phyloP scores from a whole-genome alignment of 352 stramenopile genomes.

The Phytophthora tubulina region DNA sequence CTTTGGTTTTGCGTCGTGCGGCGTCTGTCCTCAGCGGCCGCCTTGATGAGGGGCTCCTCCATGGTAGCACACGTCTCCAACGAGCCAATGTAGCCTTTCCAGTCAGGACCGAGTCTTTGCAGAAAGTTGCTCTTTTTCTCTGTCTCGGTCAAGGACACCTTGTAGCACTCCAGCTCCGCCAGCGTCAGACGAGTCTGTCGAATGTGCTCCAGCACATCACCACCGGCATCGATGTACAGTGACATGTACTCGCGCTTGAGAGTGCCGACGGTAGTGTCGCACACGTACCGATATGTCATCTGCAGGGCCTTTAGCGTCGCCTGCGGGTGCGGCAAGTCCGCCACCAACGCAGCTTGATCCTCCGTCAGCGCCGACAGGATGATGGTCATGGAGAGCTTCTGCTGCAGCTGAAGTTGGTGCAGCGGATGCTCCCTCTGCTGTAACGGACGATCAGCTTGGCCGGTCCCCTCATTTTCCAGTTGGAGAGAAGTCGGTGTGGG shows the following conservation, averaged over 20 bases:
- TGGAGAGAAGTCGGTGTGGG: neutral
- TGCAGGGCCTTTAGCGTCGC: neutral
- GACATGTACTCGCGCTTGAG: slow-evolving; percentile 4
- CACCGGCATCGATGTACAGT: neutral
- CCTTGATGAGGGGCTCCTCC: slow-evolving; percentile 17
- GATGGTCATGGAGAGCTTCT: neutral
- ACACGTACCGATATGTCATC: slow-evolving; percentile 2
- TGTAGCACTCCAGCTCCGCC: slow-evolving; percentile 16
- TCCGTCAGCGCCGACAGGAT: neutral
- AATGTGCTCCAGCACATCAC: neutral
- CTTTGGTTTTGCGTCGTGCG: slow-evolving; percentile 3
- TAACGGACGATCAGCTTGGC: slow-evolving; percentile 1
- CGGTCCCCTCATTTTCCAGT: too few relatives aligned
- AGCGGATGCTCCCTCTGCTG: neutral
- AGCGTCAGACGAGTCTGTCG: slow-evolving; percentile 14
- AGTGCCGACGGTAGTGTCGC: neutral
- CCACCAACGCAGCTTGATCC: neutral
- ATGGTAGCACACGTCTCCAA: slow-evolving; percentile 9
- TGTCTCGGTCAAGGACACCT: slow-evolving; percentile 1
- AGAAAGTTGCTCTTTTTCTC: slow-evolving; percentile 24
- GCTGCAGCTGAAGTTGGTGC: neutral
- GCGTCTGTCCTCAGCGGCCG: slow-evolving; percentile 9
- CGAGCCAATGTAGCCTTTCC: slow-evolving; percentile 22
- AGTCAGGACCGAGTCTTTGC: slow-evolving; percentile 16
- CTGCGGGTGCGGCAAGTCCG: neutral